Percentiles rank a stretch among this genome's conserved stretches.
phyloP scores from a whole-genome alignment of 352 stramenopile genomes.

The Phytophthora kernoviae region DNA sequence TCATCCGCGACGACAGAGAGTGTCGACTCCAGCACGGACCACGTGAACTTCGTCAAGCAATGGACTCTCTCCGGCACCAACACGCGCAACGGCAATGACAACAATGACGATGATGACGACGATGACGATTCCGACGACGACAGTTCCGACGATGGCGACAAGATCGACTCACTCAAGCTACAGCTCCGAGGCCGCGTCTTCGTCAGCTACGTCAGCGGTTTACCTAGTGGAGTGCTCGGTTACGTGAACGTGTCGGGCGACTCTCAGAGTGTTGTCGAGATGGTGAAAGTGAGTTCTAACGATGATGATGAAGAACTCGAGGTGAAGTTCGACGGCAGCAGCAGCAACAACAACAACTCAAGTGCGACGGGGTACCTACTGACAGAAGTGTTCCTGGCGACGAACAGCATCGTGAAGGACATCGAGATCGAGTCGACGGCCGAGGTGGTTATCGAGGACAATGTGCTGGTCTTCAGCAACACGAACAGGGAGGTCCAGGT shows the following conservation, averaged over 20 bases:
- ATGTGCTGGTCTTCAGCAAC: slow-evolving; percentile 25
- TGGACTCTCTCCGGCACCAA: slow-evolving; percentile 29
- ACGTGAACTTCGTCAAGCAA: slow-evolving; percentile 30
- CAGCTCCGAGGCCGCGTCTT: slow-evolving; percentile 30
- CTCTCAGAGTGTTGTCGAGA: slow-evolving; percentile 20
- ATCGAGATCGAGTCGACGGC: slow-evolving; percentile 25
- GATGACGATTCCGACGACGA: slow-evolving; percentile 20
- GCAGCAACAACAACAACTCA: neutral
- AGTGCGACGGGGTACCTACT: slow-evolving; percentile 20
- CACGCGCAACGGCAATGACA: slow-evolving; percentile 7
- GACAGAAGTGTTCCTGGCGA: slow-evolving; percentile 33
- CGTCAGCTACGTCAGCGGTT: slow-evolving; percentile 25
- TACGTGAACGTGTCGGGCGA: slow-evolving; percentile 38
- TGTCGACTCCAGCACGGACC: slow-evolving; percentile 19
- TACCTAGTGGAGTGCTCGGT: slow-evolving; percentile 24
- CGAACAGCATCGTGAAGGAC: slow-evolving; percentile 23
- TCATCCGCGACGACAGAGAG: slow-evolving; percentile 19
- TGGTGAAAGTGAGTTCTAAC: slow-evolving; percentile 18
- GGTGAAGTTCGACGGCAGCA: slow-evolving; percentile 23
- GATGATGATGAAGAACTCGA: slow-evolving; percentile 30
- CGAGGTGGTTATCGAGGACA: slow-evolving; percentile 28
- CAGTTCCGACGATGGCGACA: slow-evolving; percentile 24
- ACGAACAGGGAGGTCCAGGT: slow-evolving; percentile 25
- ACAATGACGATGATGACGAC: slow-evolving; percentile 16
- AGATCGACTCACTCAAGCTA: slow-evolving; percentile 32